These are phyloP conservation scores for Spathaspora sp. DNA, from an alignment of 805 yeast genomes.

Conservation along the genomic window DNA sequence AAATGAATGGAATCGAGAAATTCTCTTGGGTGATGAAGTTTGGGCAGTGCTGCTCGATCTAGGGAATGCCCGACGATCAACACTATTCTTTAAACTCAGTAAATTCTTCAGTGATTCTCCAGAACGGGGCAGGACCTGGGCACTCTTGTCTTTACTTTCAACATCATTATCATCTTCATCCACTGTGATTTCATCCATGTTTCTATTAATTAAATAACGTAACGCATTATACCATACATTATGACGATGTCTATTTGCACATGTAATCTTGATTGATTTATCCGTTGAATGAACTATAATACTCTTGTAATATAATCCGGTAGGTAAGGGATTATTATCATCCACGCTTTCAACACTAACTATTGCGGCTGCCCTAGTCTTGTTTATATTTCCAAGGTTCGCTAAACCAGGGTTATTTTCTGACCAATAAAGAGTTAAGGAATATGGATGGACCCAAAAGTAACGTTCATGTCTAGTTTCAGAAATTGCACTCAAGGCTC, in stretches of 20 bases:
- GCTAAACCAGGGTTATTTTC: conserved; percentile 70
- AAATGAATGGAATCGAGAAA: conserved; percentile 13
- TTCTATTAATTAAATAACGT: conserved; percentile 67
- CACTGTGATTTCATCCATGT: conserved; percentile 52
- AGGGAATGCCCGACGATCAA: conserved; percentile 21
- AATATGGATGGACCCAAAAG: conserved; percentile 96
- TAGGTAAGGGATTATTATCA: conserved; percentile 84
- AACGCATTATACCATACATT: conserved; percentile 88
- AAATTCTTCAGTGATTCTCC: conserved; percentile 9
- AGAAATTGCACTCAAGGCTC: conserved; percentile 69
- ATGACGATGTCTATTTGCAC: conserved; percentile 84
- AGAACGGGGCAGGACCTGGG: conserved; percentile 13
- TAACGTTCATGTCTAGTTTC: conserved; percentile 85
- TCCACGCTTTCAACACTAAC: conserved; percentile 72
- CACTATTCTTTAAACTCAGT: conserved; percentile 16
- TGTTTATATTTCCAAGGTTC: conserved; percentile 55
- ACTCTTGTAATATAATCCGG: conserved; percentile 83
- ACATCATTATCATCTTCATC: conserved; percentile 34
- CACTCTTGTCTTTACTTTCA: conserved; percentile 6
- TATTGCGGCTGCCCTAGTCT: conserved; percentile 78
- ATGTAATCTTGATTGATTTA: conserved; percentile 71
- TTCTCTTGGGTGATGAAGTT: conserved; percentile 4
- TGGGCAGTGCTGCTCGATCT: conserved; percentile 8
- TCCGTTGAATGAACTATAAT: conserved; percentile 69
- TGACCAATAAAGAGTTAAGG: conserved; percentile 88